Conservation (phyloP, 1,284 basidiomycete species). For the Cutaneotrichosporon arboriforme region DNA sequence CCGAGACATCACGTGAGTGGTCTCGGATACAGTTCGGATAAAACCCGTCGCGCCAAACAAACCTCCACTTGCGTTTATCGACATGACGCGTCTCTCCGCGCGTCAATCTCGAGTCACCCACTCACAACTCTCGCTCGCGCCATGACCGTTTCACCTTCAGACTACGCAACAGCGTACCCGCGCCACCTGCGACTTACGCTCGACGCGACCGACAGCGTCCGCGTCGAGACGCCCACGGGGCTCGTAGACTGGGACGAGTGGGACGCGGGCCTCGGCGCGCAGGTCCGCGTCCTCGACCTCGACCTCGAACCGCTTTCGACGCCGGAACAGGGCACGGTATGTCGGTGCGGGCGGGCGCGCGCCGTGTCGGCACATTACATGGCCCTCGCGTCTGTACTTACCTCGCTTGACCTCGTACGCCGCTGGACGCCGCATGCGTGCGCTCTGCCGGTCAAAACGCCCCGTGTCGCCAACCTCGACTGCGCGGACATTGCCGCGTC, state of each 20-base stretch:
- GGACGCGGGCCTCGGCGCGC: neutral
- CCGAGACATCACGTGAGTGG: too few relatives aligned
- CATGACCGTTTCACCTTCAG: neutral
- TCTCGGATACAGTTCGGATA: too few relatives aligned
- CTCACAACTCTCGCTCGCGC: too few relatives aligned
- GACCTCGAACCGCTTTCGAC: neutral
- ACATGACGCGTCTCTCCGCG: too few relatives aligned
- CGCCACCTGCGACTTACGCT: neutral
- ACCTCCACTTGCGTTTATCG: too few relatives aligned
- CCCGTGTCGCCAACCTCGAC: neutral
- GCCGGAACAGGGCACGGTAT: too few relatives aligned
- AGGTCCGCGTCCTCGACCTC: neutral
- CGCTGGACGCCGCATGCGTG: constrained; percentile 2
- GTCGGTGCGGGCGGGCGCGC: too few relatives aligned
- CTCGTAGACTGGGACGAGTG: neutral
- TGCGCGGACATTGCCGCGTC: neutral
- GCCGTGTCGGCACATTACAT: too few relatives aligned
- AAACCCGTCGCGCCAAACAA: too few relatives aligned
- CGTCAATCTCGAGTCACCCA: too few relatives aligned
- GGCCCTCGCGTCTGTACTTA: neutral
- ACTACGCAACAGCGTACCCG: neutral
- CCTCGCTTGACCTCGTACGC: neutral
- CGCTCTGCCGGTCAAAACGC: neutral
- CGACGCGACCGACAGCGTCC: neutral
- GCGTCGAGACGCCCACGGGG: neutral